A percentile compares a stretch with the other conserved stretches of the same genome.
These are phyloP conservation scores for Zygosaccharomyces sapae DNA, from an alignment of 1,139 yeast genomes.

Conservation along the genomic window DNA sequence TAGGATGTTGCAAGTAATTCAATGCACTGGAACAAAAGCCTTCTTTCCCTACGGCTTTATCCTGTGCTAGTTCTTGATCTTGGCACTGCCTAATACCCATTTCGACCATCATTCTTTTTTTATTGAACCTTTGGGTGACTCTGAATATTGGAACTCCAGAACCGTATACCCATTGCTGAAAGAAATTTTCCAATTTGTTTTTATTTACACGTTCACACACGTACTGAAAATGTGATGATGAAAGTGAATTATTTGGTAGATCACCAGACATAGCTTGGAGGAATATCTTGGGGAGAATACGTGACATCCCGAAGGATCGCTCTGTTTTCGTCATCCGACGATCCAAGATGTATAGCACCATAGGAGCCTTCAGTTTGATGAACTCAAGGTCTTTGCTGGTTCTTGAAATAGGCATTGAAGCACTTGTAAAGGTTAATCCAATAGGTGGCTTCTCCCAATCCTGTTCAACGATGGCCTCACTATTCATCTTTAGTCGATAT, in stretches of 20 bases:
- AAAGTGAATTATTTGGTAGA: slow-evolving; percentile 67
- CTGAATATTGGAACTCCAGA: slow-evolving; percentile 85
- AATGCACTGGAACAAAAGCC: slow-evolving; percentile 32
- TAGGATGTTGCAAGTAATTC: slow-evolving; percentile 25
- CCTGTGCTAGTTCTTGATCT: slow-evolving; percentile 54
- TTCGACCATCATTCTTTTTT: slow-evolving; percentile 89
- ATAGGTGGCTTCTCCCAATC: slow-evolving; percentile 84
- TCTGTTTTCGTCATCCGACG: slow-evolving; percentile 95
- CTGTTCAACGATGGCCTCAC: slow-evolving; percentile 62
- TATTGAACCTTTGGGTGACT: slow-evolving; percentile 87
- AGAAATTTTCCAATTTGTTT: slow-evolving; percentile 74
- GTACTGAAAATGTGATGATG: slow-evolving; percentile 82
- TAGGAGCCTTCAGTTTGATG: slow-evolving; percentile 74
- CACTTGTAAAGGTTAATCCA: slow-evolving; percentile 59
- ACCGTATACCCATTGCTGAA: slow-evolving; percentile 90
- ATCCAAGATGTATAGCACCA: slow-evolving; percentile 79
- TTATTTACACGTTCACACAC: slow-evolving; percentile 93
- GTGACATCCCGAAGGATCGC: slow-evolving; percentile 82
- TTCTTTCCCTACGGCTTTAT: slow-evolving; percentile 25
- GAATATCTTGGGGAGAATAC: slow-evolving; percentile 88
- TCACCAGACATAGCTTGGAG: slow-evolving; percentile 97
- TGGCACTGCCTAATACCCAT: slow-evolving; percentile 93
- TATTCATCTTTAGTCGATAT: slow-evolving; percentile 59
- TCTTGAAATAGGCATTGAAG: slow-evolving; percentile 55
- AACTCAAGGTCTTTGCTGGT: slow-evolving; percentile 49